Evolutionary conservation across 208 protist species (phyloP).

Genomic region (Lotmaria passim): DNA sequence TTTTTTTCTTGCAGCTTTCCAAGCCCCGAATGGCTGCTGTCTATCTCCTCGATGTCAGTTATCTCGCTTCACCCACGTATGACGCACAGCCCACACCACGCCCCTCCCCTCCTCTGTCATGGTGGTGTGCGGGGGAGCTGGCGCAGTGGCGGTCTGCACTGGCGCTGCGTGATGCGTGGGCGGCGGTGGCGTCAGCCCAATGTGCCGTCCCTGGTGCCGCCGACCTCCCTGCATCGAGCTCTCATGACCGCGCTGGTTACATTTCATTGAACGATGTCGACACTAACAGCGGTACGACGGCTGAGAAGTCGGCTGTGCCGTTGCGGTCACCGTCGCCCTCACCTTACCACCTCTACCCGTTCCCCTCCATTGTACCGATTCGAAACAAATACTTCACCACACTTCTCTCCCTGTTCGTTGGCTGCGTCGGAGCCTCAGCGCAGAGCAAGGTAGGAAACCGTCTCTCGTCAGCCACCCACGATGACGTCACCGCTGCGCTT

Average conservation of each 20-base stretch:
- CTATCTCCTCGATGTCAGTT: conserved; percentile 40
- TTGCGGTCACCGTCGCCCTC: background rate
- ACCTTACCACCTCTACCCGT: conserved; percentile 10
- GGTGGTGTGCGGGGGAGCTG: conserved; percentile 39
- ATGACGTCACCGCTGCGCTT: background rate
- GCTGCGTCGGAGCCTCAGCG: background rate
- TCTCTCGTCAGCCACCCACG: background rate
- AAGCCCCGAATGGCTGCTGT: conserved; percentile 30
- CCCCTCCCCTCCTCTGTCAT: conserved; percentile 20
- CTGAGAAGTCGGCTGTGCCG: background rate
- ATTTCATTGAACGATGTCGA: background rate
- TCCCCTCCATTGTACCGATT: conserved; percentile 1
- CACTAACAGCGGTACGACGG: background rate
- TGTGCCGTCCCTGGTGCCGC: background rate
- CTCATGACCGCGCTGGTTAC: background rate
- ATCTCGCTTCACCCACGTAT: background rate
- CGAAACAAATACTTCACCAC: conserved; percentile 24
- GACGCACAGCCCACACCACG: background rate
- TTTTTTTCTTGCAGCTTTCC: background rate
- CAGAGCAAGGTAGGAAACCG: no score
- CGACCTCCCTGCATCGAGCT: background rate
- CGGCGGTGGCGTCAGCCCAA: background rate
- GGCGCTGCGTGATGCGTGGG: conserved; percentile 22
- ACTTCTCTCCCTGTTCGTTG: background rate
- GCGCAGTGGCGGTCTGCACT: conserved; percentile 29